These are phyloP conservation scores for Ogataea methanolica DNA, from an alignment of 805 yeast genomes.

Conservation along the genomic window DNA sequence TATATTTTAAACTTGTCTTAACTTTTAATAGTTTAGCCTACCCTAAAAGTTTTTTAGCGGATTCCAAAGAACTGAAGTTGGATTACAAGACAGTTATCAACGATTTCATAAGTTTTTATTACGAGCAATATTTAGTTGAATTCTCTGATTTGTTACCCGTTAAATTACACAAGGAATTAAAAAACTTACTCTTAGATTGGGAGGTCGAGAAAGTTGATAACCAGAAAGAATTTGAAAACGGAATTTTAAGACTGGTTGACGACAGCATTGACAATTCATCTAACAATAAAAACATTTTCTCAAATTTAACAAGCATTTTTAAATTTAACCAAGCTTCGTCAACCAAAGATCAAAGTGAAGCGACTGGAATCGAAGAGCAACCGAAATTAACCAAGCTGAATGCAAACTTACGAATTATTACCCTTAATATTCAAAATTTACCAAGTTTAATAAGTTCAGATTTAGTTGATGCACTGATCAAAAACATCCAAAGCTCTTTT, in stretches of 20 bases:
- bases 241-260: constrained; percentile 32
- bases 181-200: constrained; percentile 34
- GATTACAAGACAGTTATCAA: constrained; percentile 26
- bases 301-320: constrained; percentile 63
- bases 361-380: constrained; percentile 25
- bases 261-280: constrained; percentile 28
- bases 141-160: constrained; percentile 30
- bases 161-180: constrained; percentile 28
- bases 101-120: constrained; percentile 32
- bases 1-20: constrained; percentile 24
- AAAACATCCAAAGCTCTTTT: constrained; percentile 60
- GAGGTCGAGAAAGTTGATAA: constrained; percentile 31
- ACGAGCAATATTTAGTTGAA: constrained; percentile 31
- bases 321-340: constrained; percentile 25
- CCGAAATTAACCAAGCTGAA: constrained; percentile 56
- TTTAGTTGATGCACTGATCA: constrained; percentile 65
- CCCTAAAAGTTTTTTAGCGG: constrained; percentile 19
- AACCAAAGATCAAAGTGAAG: constrained; percentile 14
- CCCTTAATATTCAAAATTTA: constrained; percentile 69
- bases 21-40: constrained; percentile 21
- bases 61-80: constrained; percentile 14
- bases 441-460: constrained; percentile 78
- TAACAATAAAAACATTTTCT: constrained; percentile 39
- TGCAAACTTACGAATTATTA: constrained; percentile 74
- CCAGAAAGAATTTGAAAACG: constrained; percentile 35